Percentiles rank a stretch among this genome's conserved stretches.
phyloP scores from a whole-genome alignment of 352 stramenopile genomes.

The Globisporangium cystogenes region DNA sequence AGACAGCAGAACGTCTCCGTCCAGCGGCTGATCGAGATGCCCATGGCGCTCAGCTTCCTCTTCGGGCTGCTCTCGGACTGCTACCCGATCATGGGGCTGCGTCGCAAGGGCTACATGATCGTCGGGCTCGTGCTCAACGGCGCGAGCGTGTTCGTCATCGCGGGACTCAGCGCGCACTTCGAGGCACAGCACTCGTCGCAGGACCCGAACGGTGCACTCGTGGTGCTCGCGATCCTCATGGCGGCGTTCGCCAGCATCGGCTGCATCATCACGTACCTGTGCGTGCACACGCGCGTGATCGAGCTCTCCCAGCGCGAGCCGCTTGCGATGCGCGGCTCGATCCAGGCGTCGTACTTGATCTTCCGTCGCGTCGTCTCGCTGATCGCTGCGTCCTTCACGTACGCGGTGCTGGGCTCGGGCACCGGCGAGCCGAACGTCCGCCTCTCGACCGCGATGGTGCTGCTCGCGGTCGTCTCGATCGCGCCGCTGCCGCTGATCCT shows the following conservation, averaged over 20 bases:
- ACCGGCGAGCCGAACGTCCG: conserved; percentile 13
- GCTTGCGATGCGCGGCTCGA: conserved; percentile 22
- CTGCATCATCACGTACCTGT: conserved; percentile 25
- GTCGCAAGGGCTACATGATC: conserved; percentile 90
- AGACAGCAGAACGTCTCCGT: conserved; percentile 14
- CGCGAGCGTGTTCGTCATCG: conserved; percentile 52
- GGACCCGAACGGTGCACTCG: conserved; percentile 4
- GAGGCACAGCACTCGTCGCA: conserved; percentile 11
- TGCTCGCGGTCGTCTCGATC: conserved; percentile 23
- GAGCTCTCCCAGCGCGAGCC: conserved; percentile 39
- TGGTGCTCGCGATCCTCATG: conserved; percentile 18
- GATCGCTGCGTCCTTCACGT: conserved; percentile 8
- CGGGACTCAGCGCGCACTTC: conserved; percentile 42
- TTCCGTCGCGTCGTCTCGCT: conserved; percentile 20
- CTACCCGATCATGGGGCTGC: conserved; percentile 87
- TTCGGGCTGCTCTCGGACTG: conserved; percentile 88
- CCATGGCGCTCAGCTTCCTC: conserved; percentile 83
- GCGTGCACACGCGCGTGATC: conserved; percentile 29
- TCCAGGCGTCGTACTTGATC: conserved; percentile 36
- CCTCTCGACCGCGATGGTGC: conserved; percentile 24
- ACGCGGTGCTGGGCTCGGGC: conserved; percentile 1
- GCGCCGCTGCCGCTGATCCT: conserved; percentile 23
- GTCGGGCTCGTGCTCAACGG: conserved; percentile 67
- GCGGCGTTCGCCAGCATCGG: conserved; percentile 16
- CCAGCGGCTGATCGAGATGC: conserved; percentile 39